phyloP scores from a whole-genome alignment of 1,139 yeast species.

The Pichia sp. region DNA sequence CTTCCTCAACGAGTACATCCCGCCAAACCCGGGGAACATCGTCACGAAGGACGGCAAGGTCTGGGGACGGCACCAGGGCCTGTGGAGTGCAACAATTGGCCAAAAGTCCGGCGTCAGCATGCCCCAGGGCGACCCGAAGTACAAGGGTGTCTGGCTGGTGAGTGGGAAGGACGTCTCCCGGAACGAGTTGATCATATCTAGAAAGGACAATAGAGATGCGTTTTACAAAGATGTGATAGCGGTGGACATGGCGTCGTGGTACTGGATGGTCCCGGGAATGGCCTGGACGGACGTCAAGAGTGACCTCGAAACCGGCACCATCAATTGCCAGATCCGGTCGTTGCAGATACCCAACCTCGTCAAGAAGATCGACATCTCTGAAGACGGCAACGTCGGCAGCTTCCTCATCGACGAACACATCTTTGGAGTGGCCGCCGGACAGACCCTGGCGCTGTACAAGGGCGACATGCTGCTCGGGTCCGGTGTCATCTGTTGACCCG shows the following conservation, averaged over 20 bases:
- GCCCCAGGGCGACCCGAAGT: slow-evolving; percentile 83
- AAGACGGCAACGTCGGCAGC: slow-evolving; percentile 22
- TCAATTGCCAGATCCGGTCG: slow-evolving; percentile 64
- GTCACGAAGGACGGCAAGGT: slow-evolving; percentile 68
- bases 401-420: slow-evolving; percentile 29
- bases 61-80: slow-evolving; percentile 81
- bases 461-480: slow-evolving; percentile 74
- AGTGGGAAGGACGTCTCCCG: slow-evolving; percentile 60
- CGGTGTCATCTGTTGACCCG: slow-evolving; percentile 46
- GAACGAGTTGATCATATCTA: slow-evolving; percentile 78
- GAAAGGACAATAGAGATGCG: slow-evolving; percentile 63
- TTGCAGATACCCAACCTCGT: slow-evolving; percentile 54
- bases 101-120: slow-evolving; percentile 75
- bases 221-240: slow-evolving; percentile 47
- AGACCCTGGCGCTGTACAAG: slow-evolving; percentile 71
- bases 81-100: slow-evolving; percentile 96
- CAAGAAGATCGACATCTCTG: slow-evolving; percentile 33
- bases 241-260: slow-evolving; percentile 42
- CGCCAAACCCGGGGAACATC: slow-evolving; percentile 72
- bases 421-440: slow-evolving; percentile 91
- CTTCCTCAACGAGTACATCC: slow-evolving; percentile 73
- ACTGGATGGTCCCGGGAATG: slow-evolving; percentile 41
- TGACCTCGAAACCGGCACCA: slow-evolving; percentile 27
- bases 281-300: slow-evolving; percentile 16
- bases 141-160: slow-evolving; percentile 84